Evolutionary conservation across 345 rosid genomes (phyloP), one percentile per base, ranked within the genome.

Genomic region (Punica granatum): DNA sequence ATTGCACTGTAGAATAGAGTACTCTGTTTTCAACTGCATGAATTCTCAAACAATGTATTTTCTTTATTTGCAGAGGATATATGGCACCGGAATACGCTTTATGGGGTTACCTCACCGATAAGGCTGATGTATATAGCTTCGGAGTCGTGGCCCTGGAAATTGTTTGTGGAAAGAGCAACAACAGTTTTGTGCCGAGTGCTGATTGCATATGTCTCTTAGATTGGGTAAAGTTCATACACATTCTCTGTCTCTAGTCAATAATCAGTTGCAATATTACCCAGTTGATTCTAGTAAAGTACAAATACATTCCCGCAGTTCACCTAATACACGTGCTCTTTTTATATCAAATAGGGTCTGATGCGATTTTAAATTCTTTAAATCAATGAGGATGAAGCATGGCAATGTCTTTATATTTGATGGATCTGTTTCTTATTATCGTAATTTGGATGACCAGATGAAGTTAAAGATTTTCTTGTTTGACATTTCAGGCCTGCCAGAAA

Each of bases 11-110:
- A n/a, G n/a, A n/a, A n/a, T n/a, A n/a, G n/a, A n/a, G n/a, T n/a
- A n/a, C n/a, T n/a, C n/a, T n/a, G n/a, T n/a, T n/a, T n/a, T n/a
- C n/a, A n/a, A n/a, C n/a, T n/a, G n/a, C n/a, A n/a, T n/a, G n/a
- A n/a, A n/a, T n/a, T n/a, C n/a, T n/a, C n/a, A n/a, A n/a, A n/a
- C n/a, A n/a, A n/a, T n/a, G n/a, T 37, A 11, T 37, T 37, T 5
- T 11, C 41, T 42, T 70, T 31, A 26, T 63, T 25, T 77, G 39
- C 75, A 80, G 81, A 44, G 84, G 81, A 58, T 80, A 77, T 28
- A 77, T 80, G 81, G 84, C 81, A 60, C 81, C 84, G 18, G 84
- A 80, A 68, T 80, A 80, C 67, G 84, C 81, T 26, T 59, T 75
- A 60, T 77, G 78, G 73, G 81, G 81, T 43, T 70, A 80, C 46